phyloP scores from a whole-genome alignment of 345 rosid genomes.

The Sonneratia caseolaris region DNA sequence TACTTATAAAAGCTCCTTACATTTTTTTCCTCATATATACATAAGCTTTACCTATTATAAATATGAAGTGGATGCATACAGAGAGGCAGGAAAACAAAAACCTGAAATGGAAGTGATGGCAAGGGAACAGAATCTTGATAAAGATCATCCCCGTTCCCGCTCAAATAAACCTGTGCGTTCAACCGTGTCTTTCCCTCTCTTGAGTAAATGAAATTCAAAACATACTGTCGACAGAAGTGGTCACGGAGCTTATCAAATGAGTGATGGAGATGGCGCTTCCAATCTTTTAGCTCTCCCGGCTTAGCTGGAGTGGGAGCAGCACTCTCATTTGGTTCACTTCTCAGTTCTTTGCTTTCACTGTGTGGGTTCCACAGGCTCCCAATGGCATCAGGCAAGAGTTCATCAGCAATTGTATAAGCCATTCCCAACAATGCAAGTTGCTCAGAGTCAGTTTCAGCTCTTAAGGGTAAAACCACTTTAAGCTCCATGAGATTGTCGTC shows the following conservation, averaged over 20 bases:
- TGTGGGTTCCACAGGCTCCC: constrained; percentile 53
- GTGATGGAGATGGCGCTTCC: constrained; percentile 82
- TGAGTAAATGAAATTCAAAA: constrained; percentile 86
- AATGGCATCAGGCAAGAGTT: constrained; percentile 59
- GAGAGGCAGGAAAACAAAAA: constrained; percentile 14
- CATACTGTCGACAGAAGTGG: constrained; percentile 93
- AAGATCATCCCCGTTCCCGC: constrained; percentile 54
- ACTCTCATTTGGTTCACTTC: constrained; percentile 23
- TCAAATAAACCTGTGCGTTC: constrained; percentile 67
- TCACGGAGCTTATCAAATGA: constrained; percentile 85
- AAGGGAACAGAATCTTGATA: constrained; percentile 44
- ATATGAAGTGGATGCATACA: neutral
- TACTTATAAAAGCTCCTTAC: neutral
- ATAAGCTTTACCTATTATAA: neutral
- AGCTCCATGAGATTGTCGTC: constrained; percentile 78
- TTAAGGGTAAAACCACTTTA: constrained; percentile 55
- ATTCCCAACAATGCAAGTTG: constrained; percentile 87
- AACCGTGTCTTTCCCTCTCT: constrained; percentile 80
- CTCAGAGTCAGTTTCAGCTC: constrained; percentile 90
- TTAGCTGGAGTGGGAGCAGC: constrained; percentile 30
- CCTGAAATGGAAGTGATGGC: constrained; percentile 98
- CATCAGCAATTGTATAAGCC: constrained; percentile 85
- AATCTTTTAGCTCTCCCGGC: constrained; percentile 67
- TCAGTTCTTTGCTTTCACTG: constrained; percentile 37
- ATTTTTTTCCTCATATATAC: neutral